Evolutionary conservation across 257 asterid genomes (phyloP).

Genomic region (Solanum ossicruentum): DNA sequence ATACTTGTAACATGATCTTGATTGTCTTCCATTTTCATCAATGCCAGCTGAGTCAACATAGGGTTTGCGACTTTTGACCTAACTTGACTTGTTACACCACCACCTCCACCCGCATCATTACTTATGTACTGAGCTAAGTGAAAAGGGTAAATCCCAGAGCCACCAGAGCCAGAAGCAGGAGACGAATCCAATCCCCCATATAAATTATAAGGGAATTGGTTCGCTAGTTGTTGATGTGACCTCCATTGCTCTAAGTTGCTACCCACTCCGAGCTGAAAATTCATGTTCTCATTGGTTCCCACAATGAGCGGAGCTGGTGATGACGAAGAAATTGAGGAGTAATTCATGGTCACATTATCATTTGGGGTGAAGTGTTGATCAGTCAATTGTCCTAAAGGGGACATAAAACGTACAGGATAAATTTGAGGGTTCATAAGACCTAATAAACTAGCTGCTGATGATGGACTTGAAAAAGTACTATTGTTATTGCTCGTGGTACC

Average conservation of each 20-base stretch:
- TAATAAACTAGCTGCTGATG: slow-evolving; percentile 9
- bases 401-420: slow-evolving; percentile 33
- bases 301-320: not conserved
- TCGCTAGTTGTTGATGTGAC: slow-evolving; percentile 19
- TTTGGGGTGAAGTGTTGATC: slow-evolving; percentile 24
- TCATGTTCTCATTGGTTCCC: not conserved
- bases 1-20: slow-evolving; percentile 17
- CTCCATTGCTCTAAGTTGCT: slow-evolving; percentile 61
- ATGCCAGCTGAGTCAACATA: slow-evolving; percentile 27
- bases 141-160: slow-evolving; percentile 12
- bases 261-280: slow-evolving; percentile 10
- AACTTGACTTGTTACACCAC: not conserved
- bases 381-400: slow-evolving; percentile 48
- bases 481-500: slow-evolving; percentile 33
- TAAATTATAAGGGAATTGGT: slow-evolving; percentile 48
- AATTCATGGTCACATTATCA: slow-evolving; percentile 15
- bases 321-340: slow-evolving; percentile 24
- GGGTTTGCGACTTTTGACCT: slow-evolving; percentile 33
- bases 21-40: slow-evolving; percentile 53
- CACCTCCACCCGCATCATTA: slow-evolving; percentile 16
- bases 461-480: not conserved
- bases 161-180: slow-evolving; percentile 7
- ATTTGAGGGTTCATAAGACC: slow-evolving; percentile 39
- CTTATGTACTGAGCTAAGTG: slow-evolving; percentile 17
- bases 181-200: slow-evolving; percentile 25